phyloP scores from a whole-genome alignment of 768 basidiomycete species.

The Mycena amicta region DNA sequence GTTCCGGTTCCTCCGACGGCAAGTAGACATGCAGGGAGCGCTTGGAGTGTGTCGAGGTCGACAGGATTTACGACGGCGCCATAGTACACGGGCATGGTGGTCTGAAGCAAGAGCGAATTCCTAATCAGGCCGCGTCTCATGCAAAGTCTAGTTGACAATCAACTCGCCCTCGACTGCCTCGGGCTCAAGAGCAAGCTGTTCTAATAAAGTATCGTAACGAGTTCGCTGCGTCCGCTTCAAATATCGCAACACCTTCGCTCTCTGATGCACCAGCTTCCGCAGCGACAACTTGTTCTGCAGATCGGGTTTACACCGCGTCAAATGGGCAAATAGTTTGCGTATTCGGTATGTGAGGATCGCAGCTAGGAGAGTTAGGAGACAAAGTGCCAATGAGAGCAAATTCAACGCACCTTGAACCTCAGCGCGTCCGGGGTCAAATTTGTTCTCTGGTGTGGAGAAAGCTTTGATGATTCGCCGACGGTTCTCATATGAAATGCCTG shows the following conservation, averaged over 20 bases:
- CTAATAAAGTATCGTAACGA: slow-evolving; percentile 75
- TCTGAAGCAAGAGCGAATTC: background rate
- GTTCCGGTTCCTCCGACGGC: slow-evolving; percentile 50
- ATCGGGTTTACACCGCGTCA: slow-evolving; percentile 70
- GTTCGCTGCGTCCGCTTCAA: slow-evolving; percentile 62
- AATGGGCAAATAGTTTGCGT: slow-evolving; percentile 77
- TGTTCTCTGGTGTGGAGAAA: slow-evolving; percentile 73
- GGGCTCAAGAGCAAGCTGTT: slow-evolving; percentile 75
- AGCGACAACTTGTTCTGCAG: slow-evolving; percentile 77
- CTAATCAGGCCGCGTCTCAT: too few species aligned
- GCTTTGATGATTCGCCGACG: slow-evolving; percentile 72
- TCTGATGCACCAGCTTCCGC: slow-evolving; percentile 75
- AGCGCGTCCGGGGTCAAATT: slow-evolving; percentile 76
- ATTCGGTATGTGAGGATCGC: slow-evolving; percentile 87
- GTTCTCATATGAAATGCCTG: slow-evolving; percentile 88
- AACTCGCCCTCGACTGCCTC: slow-evolving; percentile 89
- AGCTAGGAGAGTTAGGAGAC: slow-evolving; percentile 48
- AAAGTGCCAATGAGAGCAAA: slow-evolving; percentile 3
- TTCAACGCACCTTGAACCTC: slow-evolving; percentile 85
- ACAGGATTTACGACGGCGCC: slow-evolving; percentile 53
- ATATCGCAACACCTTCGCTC: slow-evolving; percentile 83
- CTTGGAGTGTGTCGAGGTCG: slow-evolving; percentile 36
- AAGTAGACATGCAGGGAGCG: slow-evolving; percentile 50
- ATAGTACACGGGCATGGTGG: slow-evolving; percentile 43
- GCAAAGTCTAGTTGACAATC: slow-evolving; percentile 50